phyloP scores from a whole-genome alignment of 2,329 filamentous ascomycete species.

The Penicillium sp. region DNA sequence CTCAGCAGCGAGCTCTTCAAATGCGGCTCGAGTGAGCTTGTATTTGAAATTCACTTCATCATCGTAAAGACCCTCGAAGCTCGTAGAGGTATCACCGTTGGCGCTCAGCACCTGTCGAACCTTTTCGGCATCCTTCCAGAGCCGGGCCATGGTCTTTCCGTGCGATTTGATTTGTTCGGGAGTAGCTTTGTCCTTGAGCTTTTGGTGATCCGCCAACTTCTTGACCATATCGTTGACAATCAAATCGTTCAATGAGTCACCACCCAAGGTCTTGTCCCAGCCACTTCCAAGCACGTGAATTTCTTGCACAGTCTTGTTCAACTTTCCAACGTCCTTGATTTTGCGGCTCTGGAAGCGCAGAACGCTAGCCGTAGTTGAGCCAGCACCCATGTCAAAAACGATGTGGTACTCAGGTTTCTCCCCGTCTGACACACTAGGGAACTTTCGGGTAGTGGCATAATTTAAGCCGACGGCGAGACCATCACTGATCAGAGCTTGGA shows the following conservation, averaged over 20 bases:
- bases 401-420: constrained; percentile 85
- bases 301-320: constrained; percentile 95
- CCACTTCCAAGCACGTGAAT: constrained; percentile 80
- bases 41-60: constrained; percentile 92
- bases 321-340: constrained; percentile 86
- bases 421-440: constrained; percentile 75
- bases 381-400: constrained; percentile 96
- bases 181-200: constrained; percentile 37
- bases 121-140: constrained; percentile 89
- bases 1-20: constrained; percentile 68
- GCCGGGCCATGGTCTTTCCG: constrained; percentile 77
- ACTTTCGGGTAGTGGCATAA: constrained; percentile 86
- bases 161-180: constrained; percentile 55
- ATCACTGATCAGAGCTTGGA: constrained; percentile 80
- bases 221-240: constrained; percentile 84
- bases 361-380: constrained; percentile 84
- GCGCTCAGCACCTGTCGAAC: constrained; percentile 86
- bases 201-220: constrained; percentile 66
- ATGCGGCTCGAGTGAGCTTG: constrained; percentile 72
- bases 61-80: constrained; percentile 77
- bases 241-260: constrained; percentile 79
- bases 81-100: constrained; percentile 72
- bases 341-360: constrained; percentile 81
- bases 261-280: constrained; percentile 86
- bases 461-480: constrained; percentile 89